Evolutionary conservation across 441 rosid species (phyloP).

Genomic region (Gossypium davidsonii): DNA sequence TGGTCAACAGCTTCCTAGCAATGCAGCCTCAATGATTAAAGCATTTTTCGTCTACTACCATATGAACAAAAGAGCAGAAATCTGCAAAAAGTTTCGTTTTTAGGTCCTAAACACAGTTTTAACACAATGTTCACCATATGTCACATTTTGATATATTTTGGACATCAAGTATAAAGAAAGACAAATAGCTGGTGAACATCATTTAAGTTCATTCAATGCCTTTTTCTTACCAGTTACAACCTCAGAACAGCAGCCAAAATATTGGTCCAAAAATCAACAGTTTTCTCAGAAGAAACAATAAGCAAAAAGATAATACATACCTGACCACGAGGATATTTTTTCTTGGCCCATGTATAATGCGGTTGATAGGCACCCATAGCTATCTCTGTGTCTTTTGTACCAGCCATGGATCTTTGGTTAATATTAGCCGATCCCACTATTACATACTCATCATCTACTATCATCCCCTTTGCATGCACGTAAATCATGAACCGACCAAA

Average conservation of each 20-base stretch:
- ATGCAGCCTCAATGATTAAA: not conserved
- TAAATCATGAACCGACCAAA: constrained; percentile 75
- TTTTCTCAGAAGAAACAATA: not conserved
- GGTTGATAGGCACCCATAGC: constrained; percentile 97
- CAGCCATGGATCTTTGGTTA: constrained; percentile 98
- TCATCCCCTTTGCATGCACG: constrained; percentile 95
- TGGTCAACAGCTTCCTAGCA: not conserved
- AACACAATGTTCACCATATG: not conserved
- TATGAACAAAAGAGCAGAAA: not conserved
- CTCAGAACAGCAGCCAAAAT: not conserved
- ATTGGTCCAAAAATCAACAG: not conserved
- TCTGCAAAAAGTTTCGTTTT: not conserved
- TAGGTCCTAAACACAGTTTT: not conserved
- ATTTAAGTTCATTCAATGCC: not conserved
- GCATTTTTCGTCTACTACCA: not conserved
- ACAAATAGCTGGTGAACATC: not conserved
- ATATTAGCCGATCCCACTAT: constrained; percentile 92
- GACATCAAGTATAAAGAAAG: not conserved
- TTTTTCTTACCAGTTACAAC: not conserved
- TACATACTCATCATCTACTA: constrained; percentile 85
- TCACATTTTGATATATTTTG: not conserved
- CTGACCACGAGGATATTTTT: constrained; percentile 70
- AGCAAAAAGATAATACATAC: constrained; percentile 24
- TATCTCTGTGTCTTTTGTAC: constrained; percentile 84
- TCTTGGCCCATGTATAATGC: constrained; percentile 60